phyloP scores from a whole-genome alignment of 2,329 filamentous ascomycete species.

The Fusarium equiseti region DNA sequence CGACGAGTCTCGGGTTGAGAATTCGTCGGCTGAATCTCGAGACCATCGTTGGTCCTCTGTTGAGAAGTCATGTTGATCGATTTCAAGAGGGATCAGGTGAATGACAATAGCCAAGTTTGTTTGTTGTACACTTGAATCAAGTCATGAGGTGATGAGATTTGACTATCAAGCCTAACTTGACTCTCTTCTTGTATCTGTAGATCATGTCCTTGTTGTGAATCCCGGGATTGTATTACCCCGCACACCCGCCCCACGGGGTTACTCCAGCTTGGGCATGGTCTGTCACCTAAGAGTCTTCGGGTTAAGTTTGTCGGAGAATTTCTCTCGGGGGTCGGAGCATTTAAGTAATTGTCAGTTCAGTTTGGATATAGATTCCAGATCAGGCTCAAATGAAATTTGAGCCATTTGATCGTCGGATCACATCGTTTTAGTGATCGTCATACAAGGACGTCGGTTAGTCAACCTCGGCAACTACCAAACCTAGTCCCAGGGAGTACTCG shows the following conservation, averaged over 20 bases:
- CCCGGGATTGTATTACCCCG: slow-evolving; percentile 1
- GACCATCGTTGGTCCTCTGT: not conserved
- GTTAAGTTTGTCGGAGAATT: not conserved
- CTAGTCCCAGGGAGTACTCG: too few species aligned
- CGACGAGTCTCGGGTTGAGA: not conserved
- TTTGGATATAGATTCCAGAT: too few species aligned
- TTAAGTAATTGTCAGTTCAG: too few species aligned
- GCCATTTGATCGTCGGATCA: too few species aligned
- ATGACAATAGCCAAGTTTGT: not conserved
- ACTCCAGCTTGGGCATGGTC: not conserved
- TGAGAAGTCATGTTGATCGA: not conserved
- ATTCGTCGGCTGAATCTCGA: not conserved
- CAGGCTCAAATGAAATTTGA: too few species aligned
- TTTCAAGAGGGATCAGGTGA: not conserved
- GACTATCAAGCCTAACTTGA: not conserved
- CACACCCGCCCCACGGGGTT: not conserved
- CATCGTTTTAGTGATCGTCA: too few species aligned
- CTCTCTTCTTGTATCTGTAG: slow-evolving; percentile 1
- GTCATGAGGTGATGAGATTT: not conserved
- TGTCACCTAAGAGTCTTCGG: not conserved
- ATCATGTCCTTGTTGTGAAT: not conserved
- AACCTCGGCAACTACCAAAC: too few species aligned
- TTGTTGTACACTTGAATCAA: not conserved
- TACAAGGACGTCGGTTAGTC: too few species aligned
- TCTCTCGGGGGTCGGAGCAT: not conserved